These are phyloP conservation scores for Blastobotrys indianensis DNA, from an alignment of 1,139 yeast genomes.

Conservation along the genomic window DNA sequence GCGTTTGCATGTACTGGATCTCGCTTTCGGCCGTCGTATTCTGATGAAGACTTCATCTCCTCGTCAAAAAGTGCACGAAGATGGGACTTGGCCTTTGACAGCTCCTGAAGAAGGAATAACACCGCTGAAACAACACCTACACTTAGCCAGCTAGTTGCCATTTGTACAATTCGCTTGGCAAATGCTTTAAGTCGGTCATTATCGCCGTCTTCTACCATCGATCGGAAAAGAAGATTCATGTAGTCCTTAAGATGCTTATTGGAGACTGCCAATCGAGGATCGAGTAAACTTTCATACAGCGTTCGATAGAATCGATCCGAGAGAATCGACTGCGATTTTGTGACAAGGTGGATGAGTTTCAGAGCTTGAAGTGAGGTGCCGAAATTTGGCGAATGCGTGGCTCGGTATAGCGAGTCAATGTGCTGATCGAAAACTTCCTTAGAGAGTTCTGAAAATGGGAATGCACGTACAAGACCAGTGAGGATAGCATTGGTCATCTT, in stretches of 20 bases:
- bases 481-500: slow-evolving; percentile 84
- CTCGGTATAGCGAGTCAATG: slow-evolving; percentile 75
- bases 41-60: slow-evolving; percentile 28
- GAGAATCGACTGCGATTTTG: slow-evolving; percentile 27
- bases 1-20: slow-evolving; percentile 91
- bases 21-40: slow-evolving; percentile 80
- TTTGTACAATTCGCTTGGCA: slow-evolving; percentile 83
- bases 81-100: slow-evolving; percentile 43
- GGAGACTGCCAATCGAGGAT: slow-evolving; percentile 72
- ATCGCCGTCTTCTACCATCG: slow-evolving; percentile 68
- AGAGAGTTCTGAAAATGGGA: slow-evolving; percentile 82
- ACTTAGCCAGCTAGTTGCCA: slow-evolving; percentile 79
- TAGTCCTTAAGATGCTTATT: slow-evolving; percentile 82
- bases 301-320: slow-evolving; percentile 81
- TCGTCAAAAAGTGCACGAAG: slow-evolving; percentile 41
- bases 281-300: slow-evolving; percentile 81
- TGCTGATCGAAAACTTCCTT: slow-evolving; percentile 68
- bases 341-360: slow-evolving; percentile 73
- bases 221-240: slow-evolving; percentile 75
- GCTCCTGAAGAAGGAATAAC: slow-evolving; percentile 67
- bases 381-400: slow-evolving; percentile 91
- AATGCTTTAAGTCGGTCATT: slow-evolving; percentile 74
- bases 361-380: slow-evolving; percentile 93
- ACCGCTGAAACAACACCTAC: slow-evolving; percentile 91
- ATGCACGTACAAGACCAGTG: slow-evolving; percentile 94